Base-by-base conservation (phyloP, 176 grass and related monocot genomes). In the Chloris gayana region DNA sequence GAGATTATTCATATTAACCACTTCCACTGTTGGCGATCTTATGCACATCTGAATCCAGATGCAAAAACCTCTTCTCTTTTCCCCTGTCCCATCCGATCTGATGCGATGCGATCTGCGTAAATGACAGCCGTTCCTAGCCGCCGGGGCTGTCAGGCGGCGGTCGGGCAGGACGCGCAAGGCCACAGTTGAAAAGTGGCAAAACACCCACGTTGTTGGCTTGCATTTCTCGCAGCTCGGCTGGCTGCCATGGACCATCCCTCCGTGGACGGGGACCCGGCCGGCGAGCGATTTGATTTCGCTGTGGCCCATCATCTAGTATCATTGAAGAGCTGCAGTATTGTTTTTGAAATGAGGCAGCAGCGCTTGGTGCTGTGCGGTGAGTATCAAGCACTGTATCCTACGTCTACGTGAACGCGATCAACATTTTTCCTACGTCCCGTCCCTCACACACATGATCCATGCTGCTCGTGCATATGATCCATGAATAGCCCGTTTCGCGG, bases 131-230 rank as follows among this genome's bases (percentile, higher is more conserved):
- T 24, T 73, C 49, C 44, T 19, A 39, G 42, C 42, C 70, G 31
- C 31, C 59, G 19, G 57, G 41, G 13, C 42, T 53, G 78, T 62
- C 58, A 76, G 60, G 45, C 45, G 31, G 35, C 25, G 25, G 60
- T 33, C 73, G 56, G 56, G 73, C 53, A 5, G 26, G 17, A 25
- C 57, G 61, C 22, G 30, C 35, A 22, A 30, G 24, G 47, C 69
- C 39, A 80, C 70, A 69, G 75, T 33, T 27, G 3, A 11, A 57
- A 89, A 72, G 64, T 32, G 77, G 87, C 82, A 49, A 9, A 22
- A 25, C 75, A 19, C 32, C 76, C 82, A 82, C 39, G 65, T 73
- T 82, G 83, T 85, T 47, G 3, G 63, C 38, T 84, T 31, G 37
- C 67, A 2, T 61, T 10, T 41, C 49, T 59, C 26, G 50, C 70